phyloP scores from a whole-genome alignment of 2,329 filamentous ascomycete genomes.

The Amauroascus verrucosus region DNA sequence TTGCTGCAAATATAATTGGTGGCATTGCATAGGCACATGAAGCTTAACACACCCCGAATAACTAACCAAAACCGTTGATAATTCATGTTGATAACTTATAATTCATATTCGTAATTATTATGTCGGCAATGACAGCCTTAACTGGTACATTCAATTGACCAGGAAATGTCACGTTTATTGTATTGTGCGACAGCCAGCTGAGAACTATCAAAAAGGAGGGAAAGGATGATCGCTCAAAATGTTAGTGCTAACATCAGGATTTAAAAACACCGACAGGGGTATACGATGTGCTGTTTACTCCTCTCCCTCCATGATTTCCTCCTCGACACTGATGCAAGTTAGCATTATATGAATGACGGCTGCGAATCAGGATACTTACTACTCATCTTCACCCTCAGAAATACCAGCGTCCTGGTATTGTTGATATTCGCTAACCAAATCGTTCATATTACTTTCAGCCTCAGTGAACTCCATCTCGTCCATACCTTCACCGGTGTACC shows the following conservation, averaged over 20 bases:
- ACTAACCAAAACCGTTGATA: too few species aligned
- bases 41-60: too few species aligned
- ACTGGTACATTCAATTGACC: neutral
- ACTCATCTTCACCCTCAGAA: constrained; percentile 80
- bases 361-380: constrained; percentile 6
- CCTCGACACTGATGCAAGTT: constrained; percentile 51
- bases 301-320: constrained; percentile 62
- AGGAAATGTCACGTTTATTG: neutral
- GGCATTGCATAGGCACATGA: too few species aligned
- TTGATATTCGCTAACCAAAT: constrained; percentile 98
- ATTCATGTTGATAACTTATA: too few species aligned
- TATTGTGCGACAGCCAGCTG: neutral
- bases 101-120: neutral
- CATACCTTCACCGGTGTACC: constrained; percentile 99
- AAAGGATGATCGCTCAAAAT: constrained; percentile 5
- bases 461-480: constrained; percentile 99
- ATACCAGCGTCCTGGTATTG: constrained; percentile 99
- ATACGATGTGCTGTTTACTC: constrained; percentile 43
- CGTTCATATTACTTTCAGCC: constrained; percentile 99
- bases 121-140: neutral
- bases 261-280: neutral
- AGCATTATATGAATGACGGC: neutral
- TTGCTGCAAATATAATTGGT: too few species aligned
- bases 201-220: neutral
- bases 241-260: constrained; percentile 4